A percentile compares a stretch with the other conserved stretches of the same genome.
Conservation (phyloP, 164 flowering plant species). For the Cinnamomum chago region DNA sequence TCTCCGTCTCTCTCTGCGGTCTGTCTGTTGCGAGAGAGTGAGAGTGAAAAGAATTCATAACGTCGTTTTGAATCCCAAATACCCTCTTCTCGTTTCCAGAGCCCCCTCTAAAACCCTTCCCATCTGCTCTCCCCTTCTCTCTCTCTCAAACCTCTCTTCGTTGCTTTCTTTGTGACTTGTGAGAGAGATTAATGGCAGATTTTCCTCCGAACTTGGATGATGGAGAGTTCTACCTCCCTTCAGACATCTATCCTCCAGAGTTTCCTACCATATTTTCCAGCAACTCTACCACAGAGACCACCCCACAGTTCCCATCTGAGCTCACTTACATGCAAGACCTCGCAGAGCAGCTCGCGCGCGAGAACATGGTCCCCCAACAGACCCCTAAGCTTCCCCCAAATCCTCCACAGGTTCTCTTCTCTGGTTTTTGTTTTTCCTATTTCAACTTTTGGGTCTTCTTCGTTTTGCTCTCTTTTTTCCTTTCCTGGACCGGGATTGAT, state of each 20-base stretch:
- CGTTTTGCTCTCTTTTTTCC: background rate
- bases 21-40: too few relatives aligned
- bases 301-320: constrained; percentile 16
- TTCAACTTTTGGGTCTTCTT: background rate
- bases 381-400: background rate
- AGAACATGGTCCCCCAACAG: constrained; percentile 1
- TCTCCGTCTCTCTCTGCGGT: too few relatives aligned
- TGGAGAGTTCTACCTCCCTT: constrained; percentile 42
- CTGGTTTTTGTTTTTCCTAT: background rate
- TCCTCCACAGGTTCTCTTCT: background rate
- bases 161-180: background rate
- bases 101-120: background rate
- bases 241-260: constrained; percentile 33
- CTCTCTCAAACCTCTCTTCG: background rate
- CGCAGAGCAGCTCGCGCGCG: constrained; percentile 22
- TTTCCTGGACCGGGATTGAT: background rate
- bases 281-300: background rate
- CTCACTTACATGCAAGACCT: constrained; percentile 28
- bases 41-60: too few relatives aligned
- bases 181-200: constrained; percentile 27
- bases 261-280: background rate
- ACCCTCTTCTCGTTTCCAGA: constrained; percentile 3
- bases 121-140: background rate
- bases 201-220: constrained; percentile 35
- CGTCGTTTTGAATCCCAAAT: background rate